phyloP scores from a whole-genome alignment of 2,329 filamentous ascomycete species.

The Didymella keratinophila region DNA sequence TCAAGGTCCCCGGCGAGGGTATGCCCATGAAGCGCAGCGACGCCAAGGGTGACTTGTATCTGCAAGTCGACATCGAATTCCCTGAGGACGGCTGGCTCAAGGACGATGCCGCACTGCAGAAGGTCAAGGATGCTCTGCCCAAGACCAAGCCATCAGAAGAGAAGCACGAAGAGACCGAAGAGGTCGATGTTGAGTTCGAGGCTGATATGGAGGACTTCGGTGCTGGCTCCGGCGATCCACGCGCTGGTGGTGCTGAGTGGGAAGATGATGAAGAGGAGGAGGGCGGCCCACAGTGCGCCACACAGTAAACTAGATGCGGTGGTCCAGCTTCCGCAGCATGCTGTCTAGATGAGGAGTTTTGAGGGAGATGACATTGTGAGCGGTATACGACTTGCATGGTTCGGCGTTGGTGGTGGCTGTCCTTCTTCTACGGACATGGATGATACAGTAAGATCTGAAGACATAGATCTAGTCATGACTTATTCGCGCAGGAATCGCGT shows the following conservation, averaged over 20 bases:
- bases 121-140: constrained; percentile 79
- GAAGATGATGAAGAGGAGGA: constrained; percentile 71
- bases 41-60: constrained; percentile 82
- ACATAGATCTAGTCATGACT: constrained; percentile 8
- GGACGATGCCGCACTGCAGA: constrained; percentile 72
- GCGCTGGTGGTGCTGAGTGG: constrained; percentile 72
- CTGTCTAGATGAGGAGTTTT: neutral
- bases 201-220: constrained; percentile 87
- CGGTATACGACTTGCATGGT: constrained; percentile 30
- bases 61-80: constrained; percentile 86
- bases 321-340: neutral
- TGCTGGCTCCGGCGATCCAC: constrained; percentile 72
- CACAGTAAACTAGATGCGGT: constrained; percentile 63
- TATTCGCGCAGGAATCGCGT: neutral
- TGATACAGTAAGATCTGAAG: constrained; percentile 7
- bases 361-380: constrained; percentile 22
- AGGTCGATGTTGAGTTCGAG: constrained; percentile 85
- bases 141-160: constrained; percentile 60
- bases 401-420: constrained; percentile 32
- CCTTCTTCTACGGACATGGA: constrained; percentile 13
- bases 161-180: constrained; percentile 77
- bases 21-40: constrained; percentile 94
- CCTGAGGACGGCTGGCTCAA: constrained; percentile 84
- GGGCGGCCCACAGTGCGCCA: constrained; percentile 73
- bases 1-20: constrained; percentile 88